These are phyloP conservation scores for Prunus salicina DNA, from an alignment of 306 rosid genomes.

Conservation along the genomic window DNA sequence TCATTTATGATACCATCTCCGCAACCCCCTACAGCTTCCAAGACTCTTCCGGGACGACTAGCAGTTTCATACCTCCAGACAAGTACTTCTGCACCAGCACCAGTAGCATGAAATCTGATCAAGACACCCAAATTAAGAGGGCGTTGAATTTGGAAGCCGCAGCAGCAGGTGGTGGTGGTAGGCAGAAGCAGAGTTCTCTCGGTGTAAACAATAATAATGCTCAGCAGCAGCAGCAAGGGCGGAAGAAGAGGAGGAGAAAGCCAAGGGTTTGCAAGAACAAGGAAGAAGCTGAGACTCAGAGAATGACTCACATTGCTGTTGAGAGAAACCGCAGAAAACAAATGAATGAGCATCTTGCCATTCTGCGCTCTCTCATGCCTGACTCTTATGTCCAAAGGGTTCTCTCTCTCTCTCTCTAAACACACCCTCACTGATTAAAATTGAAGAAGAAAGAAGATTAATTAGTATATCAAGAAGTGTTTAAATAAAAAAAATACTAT, in stretches of 20 bases:
- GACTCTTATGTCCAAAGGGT: slow-evolving; percentile 90
- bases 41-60: slow-evolving; percentile 22
- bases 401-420: neutral
- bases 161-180: neutral
- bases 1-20: slow-evolving; percentile 75
- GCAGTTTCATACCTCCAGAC: slow-evolving; percentile 15
- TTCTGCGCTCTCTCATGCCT: slow-evolving; percentile 89
- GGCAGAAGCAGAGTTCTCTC: neutral
- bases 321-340: slow-evolving; percentile 89
- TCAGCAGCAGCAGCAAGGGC: slow-evolving; percentile 26
- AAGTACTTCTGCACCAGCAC: neutral
- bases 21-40: slow-evolving; percentile 54
- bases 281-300: slow-evolving; percentile 90
- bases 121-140: neutral
- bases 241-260: slow-evolving; percentile 75
- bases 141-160: neutral
- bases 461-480: too few relatives aligned
- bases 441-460: too few relatives aligned
- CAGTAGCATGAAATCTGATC: neutral
- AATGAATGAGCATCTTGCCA: slow-evolving; percentile 89
- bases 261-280: slow-evolving; percentile 75
- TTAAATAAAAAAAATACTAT: too few relatives aligned
- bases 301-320: slow-evolving; percentile 91
- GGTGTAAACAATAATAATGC: too few relatives aligned
- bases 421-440: too few relatives aligned